Conservation (phyloP, 1,139 yeast species). For the Sugiyamaella xylanicola region DNA sequence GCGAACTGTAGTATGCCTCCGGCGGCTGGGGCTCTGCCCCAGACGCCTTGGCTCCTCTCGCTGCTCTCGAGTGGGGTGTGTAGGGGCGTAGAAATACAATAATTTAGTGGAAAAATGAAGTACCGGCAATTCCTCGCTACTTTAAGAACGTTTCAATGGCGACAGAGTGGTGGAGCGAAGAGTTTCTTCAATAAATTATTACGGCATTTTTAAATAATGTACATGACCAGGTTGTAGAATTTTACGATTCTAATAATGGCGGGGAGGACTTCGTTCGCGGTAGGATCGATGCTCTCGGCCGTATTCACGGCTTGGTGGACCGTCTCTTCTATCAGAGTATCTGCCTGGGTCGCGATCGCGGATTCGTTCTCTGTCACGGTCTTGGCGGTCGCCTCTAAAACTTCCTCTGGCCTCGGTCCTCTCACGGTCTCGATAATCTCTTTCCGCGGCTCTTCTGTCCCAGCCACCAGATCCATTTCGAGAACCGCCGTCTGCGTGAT, state of each 20-base stretch:
- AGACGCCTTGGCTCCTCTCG: no score
- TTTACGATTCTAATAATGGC: not conserved
- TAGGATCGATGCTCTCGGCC: not conserved
- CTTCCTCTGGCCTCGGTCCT: not conserved
- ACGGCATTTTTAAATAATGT: not conserved
- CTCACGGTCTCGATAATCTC: not conserved
- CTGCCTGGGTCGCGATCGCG: constrained; percentile 5
- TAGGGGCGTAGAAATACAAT: no score
- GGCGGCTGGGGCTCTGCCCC: no score
- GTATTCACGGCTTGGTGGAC: not conserved
- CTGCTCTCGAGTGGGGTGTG: no score
- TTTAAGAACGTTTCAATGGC: no score
- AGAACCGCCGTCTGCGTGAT: not conserved
- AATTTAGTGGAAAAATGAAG: no score
- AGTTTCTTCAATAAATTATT: not conserved
- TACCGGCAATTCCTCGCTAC: no score
- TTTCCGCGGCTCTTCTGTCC: constrained; percentile 5
- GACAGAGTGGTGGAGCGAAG: not conserved
- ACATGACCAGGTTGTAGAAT: not conserved
- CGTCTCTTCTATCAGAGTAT: not conserved
- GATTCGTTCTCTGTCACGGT: constrained; percentile 1
- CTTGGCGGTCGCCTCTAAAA: not conserved
- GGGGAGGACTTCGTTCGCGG: constrained; percentile 11
- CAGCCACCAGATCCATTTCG: not conserved
- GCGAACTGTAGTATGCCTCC: no score